Evolutionary conservation across 805 yeast genomes (phyloP).

Genomic region (Nakazawaea sp.): DNA sequence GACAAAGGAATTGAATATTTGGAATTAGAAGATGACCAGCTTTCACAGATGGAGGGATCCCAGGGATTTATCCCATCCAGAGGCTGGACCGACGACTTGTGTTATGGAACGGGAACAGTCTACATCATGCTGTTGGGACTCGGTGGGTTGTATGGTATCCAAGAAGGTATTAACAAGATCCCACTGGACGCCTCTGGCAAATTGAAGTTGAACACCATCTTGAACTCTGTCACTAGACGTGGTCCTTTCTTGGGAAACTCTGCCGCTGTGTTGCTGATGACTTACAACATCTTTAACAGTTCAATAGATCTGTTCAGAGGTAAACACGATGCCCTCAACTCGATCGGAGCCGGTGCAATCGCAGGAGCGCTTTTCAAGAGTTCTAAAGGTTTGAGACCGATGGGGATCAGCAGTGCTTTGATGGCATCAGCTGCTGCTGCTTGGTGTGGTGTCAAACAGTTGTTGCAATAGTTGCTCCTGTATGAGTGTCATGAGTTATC

Average conservation of each 20-base stretch:
- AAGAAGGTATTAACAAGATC: constrained; percentile 76
- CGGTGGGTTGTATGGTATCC: constrained; percentile 87
- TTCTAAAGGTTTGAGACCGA: constrained; percentile 77
- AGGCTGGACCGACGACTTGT: constrained; percentile 95
- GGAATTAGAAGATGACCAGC: constrained; percentile 80
- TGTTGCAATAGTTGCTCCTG: constrained; percentile 6
- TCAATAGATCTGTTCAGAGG: constrained; percentile 77
- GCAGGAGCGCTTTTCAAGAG: constrained; percentile 90
- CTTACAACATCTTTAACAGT: constrained; percentile 81
- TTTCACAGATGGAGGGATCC: constrained; percentile 75
- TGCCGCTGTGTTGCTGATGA: constrained; percentile 88
- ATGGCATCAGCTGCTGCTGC: constrained; percentile 87
- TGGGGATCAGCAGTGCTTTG: constrained; percentile 79
- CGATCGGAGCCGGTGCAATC: constrained; percentile 82
- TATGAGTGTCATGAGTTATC: too few species aligned
- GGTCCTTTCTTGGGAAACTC: constrained; percentile 95
- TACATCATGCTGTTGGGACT: constrained; percentile 79
- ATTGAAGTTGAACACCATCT: constrained; percentile 79
- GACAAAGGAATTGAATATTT: constrained; percentile 86
- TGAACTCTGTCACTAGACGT: constrained; percentile 88
- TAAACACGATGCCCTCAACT: constrained; percentile 79
- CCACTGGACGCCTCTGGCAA: constrained; percentile 74
- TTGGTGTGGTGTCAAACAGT: constrained; percentile 80
- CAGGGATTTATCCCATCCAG: constrained; percentile 92
- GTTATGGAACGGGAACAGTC: constrained; percentile 96